Evolutionary conservation across 1,284 basidiomycete species (phyloP).

Genomic region (Cystobasidium slooffiae): DNA sequence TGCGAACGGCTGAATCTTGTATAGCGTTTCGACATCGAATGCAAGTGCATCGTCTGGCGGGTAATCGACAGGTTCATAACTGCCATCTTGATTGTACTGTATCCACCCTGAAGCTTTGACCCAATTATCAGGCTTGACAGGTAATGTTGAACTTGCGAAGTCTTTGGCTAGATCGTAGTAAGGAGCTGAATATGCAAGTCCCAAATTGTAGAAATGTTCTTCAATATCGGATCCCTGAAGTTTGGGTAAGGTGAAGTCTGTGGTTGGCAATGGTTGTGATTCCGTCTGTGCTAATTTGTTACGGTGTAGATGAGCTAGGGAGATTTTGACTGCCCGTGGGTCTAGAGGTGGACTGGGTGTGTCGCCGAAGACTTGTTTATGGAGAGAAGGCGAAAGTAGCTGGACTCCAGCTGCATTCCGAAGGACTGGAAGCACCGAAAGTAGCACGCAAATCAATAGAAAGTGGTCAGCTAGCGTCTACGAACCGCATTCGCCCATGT

Average conservation of each 20-base stretch:
- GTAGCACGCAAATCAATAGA: neutral
- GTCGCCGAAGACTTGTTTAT: slow-evolving; percentile 77
- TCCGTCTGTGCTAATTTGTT: slow-evolving; percentile 71
- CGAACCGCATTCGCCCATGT: neutral
- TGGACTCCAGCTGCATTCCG: slow-evolving; percentile 91
- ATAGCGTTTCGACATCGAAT: slow-evolving; percentile 93
- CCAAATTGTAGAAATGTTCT: slow-evolving; percentile 87
- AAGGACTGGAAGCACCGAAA: slow-evolving; percentile 30
- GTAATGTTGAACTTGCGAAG: slow-evolving; percentile 66
- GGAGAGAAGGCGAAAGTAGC: slow-evolving; percentile 77
- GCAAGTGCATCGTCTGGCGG: slow-evolving; percentile 69
- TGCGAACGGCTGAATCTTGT: slow-evolving; percentile 73
- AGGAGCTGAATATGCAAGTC: slow-evolving; percentile 72
- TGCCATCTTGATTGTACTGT: slow-evolving; percentile 68
- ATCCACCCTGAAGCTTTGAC: slow-evolving; percentile 81
- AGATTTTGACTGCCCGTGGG: slow-evolving; percentile 70
- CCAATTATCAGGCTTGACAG: slow-evolving; percentile 73
- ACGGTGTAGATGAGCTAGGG: slow-evolving; percentile 73
- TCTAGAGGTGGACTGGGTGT: slow-evolving; percentile 68
- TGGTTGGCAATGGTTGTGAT: slow-evolving; percentile 67
- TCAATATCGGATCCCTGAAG: slow-evolving; percentile 81
- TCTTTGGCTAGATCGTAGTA: slow-evolving; percentile 75
- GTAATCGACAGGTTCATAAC: slow-evolving; percentile 54
- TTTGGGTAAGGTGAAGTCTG: slow-evolving; percentile 77
- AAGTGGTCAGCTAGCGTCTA: neutral